phyloP scores from a whole-genome alignment of 1,284 basidiomycete species.

The Cryptococcus hybrid region DNA sequence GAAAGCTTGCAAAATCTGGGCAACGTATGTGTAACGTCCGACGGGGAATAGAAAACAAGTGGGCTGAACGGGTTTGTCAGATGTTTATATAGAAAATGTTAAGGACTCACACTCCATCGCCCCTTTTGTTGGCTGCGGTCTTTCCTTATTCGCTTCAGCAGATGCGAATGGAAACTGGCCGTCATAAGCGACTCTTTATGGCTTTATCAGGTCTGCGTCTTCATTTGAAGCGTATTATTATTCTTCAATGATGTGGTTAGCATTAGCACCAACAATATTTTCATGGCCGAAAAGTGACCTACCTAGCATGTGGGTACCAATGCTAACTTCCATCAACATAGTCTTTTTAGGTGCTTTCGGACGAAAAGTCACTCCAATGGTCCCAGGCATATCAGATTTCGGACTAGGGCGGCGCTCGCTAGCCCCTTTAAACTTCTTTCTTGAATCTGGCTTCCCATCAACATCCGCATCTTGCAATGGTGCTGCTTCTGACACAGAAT shows the following conservation, averaged over 20 bases:
- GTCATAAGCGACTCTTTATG: slow-evolving; percentile 47
- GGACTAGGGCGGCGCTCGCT: slow-evolving; percentile 40
- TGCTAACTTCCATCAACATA: slow-evolving; percentile 32
- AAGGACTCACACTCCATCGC: slow-evolving; percentile 32
- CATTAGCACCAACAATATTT: background rate
- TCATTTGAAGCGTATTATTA: slow-evolving; percentile 23
- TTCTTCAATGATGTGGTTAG: background rate
- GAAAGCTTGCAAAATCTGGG: slow-evolving; percentile 37
- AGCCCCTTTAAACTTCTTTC: slow-evolving; percentile 39
- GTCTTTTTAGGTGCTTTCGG: slow-evolving; percentile 37
- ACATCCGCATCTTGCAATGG: slow-evolving; percentile 4
- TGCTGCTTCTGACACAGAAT: slow-evolving; percentile 9
- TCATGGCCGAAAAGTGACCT: background rate
- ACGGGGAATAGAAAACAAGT: slow-evolving; percentile 24
- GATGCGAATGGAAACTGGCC: slow-evolving; percentile 38
- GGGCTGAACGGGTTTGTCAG: slow-evolving; percentile 14
- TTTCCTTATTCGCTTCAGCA: slow-evolving; percentile 13
- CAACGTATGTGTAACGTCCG: slow-evolving; percentile 26
- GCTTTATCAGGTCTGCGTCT: slow-evolving; percentile 43
- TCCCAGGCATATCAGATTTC: slow-evolving; percentile 2
- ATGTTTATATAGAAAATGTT: too few species aligned
- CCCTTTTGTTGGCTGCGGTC: slow-evolving; percentile 14
- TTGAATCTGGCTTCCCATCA: slow-evolving; percentile 12
- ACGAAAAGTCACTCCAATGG: slow-evolving; percentile 27
- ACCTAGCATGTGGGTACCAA: slow-evolving; percentile 18